A percentile compares a stretch with the other conserved stretches of the same genome.
These are phyloP conservation scores for Arthrobotrys entomopaga DNA, from an alignment of 2,329 filamentous ascomycete genomes.

Conservation along the genomic window DNA sequence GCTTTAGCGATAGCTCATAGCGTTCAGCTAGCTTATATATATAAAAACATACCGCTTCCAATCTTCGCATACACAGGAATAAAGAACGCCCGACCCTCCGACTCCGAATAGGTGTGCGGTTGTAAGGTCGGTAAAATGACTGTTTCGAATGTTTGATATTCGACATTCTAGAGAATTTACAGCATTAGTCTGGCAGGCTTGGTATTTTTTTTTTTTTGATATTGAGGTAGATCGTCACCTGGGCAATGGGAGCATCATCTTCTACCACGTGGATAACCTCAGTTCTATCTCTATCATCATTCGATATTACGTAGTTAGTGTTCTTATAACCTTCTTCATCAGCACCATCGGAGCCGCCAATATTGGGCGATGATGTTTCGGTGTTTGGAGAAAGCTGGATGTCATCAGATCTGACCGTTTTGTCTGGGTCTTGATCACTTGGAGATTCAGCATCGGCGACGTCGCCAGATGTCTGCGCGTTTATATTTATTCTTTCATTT, in stretches of 20 bases:
- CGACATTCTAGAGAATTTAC: slow-evolving; percentile 5
- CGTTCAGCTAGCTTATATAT: neutral
- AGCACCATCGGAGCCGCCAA: slow-evolving; percentile 34
- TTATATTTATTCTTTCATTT: slow-evolving; percentile 19
- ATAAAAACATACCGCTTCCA: slow-evolving; percentile 30
- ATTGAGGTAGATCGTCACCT: slow-evolving; percentile 14
- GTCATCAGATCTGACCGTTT: slow-evolving; percentile 34
- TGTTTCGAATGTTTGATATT: slow-evolving; percentile 38
- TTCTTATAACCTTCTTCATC: slow-evolving; percentile 50
- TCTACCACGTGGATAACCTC: slow-evolving; percentile 37
- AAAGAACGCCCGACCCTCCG: slow-evolving; percentile 40
- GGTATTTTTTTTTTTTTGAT: neutral
- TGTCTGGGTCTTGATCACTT: slow-evolving; percentile 23
- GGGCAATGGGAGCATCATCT: slow-evolving; percentile 27
- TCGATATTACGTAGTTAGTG: slow-evolving; percentile 52
- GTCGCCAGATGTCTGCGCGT: slow-evolving; percentile 6
- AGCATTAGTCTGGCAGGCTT: neutral
- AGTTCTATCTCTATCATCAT: slow-evolving; percentile 26
- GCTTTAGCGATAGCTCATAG: neutral
- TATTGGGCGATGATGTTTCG: slow-evolving; percentile 33
- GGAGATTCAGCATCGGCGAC: slow-evolving; percentile 18
- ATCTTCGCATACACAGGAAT: slow-evolving; percentile 49
- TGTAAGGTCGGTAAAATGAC: slow-evolving; percentile 39
- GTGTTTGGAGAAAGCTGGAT: slow-evolving; percentile 37
- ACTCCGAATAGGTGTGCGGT: slow-evolving; percentile 34